Evolutionary conservation across 176 grass and related monocot genomes (phyloP).

Genomic region (Dendrocalamus sinicus): DNA sequence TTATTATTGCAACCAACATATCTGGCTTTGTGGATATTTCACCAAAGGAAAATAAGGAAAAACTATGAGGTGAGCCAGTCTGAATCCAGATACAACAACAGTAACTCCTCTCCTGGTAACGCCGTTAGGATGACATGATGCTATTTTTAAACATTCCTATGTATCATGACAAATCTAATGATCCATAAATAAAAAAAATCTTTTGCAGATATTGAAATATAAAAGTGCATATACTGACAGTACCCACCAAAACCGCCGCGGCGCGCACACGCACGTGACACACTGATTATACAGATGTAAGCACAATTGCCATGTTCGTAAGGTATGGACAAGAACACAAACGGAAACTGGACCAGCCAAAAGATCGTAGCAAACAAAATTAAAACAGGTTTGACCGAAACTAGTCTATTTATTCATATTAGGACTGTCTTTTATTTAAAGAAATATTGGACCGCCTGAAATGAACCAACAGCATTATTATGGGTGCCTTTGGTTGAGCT

Average conservation of each 20-base stretch:
- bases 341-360: slow-evolving; percentile 9
- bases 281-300: background rate
- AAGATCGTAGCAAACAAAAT: background rate
- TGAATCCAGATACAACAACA: background rate
- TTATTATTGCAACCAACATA: background rate
- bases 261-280: background rate
- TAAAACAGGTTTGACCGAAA: background rate
- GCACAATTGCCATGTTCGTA: background rate
- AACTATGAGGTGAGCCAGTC: background rate
- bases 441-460: slow-evolving; percentile 16
- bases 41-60: background rate
- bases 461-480: background rate
- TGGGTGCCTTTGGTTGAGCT: too few species aligned
- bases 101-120: background rate
- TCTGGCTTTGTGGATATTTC: background rate
- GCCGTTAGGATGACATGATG: background rate
- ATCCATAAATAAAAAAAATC: background rate
- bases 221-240: background rate
- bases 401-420: slow-evolving; percentile 13
- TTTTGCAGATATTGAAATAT: background rate
- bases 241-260: background rate
- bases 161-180: background rate
- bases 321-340: background rate
- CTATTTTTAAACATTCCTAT: background rate
- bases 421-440: slow-evolving; percentile 25